Base-by-base conservation (phyloP, 2,329 filamentous ascomycete species). In the Orbilia blumenaviensis region DNA sequence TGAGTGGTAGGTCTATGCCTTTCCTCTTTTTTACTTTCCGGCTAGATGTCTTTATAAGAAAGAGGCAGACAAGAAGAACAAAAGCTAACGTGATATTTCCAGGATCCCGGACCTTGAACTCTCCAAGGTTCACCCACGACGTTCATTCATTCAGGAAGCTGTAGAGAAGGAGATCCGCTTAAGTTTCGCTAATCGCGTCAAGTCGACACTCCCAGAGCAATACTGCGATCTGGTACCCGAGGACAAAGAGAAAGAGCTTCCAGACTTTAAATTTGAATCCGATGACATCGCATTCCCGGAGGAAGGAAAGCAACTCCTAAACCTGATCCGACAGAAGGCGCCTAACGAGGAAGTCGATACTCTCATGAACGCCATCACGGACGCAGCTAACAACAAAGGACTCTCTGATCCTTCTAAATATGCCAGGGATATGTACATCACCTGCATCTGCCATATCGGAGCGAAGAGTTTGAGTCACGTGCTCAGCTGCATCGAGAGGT, bases 381-480 rank as follows among this genome's bases (percentile, higher is more conserved):
- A 71, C 3, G 62, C 64, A 2, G 72, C 77, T 16, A 77, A 60
- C 50, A 76, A 76, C 34, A 76, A 76, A 50, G 89, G 89, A 3
- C 85, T 94, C 32, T 80, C 84, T 0, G 93, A 97, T 77, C 91
- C 93, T 2, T 86, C 95, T 42, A 88, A 96, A 14, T 87, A 90
- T n/a, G 95, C 92, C 78, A 96, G 93, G 3, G 95, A 98, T 82
- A 93, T 93, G 42, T 96, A 97, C 81, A 90, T 97, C 81, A 99
- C 94, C 0, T 90, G 92, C 18, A 94, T 99, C 79, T 95, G 94
- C 84, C 95, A 90, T 84, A 90, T 97, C 56, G 95, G 95, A 48
- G 94, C 92, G 78, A 99, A 99, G 84, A 97, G 94, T 0, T 88
- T 99, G 32, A 97, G 94, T 10, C 95, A 99, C 83, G 93, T 97